These are phyloP conservation scores for Lactarius hengduanensis DNA, from an alignment of 768 basidiomycete species.

Conservation along the genomic window DNA sequence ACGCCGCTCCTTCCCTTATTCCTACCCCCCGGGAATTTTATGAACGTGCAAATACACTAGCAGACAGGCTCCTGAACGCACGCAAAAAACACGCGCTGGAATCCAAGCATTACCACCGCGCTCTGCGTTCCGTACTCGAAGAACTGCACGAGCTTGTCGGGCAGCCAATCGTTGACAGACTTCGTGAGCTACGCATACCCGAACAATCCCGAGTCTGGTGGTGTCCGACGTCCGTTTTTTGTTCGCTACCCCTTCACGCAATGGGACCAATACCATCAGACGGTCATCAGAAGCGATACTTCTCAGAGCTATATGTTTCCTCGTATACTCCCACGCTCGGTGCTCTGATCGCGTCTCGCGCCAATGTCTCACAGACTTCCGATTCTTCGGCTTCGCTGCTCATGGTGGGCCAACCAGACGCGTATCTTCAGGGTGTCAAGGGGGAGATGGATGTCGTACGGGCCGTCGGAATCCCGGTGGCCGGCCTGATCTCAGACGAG, in stretches of 20 bases:
- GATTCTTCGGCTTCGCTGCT: slow-evolving; percentile 9
- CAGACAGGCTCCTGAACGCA: neutral
- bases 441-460: slow-evolving; percentile 3
- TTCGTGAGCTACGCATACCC: slow-evolving; percentile 4
- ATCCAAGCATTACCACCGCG: neutral
- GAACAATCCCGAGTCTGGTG: slow-evolving; percentile 18
- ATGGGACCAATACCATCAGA: slow-evolving; percentile 10
- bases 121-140: slow-evolving; percentile 7
- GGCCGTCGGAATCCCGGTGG: neutral
- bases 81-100: neutral
- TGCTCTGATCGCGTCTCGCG: slow-evolving; percentile 19
- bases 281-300: neutral
- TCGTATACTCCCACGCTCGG: slow-evolving; percentile 25
- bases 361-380: neutral
- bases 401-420: slow-evolving; percentile 9
- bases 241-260: slow-evolving; percentile 25
- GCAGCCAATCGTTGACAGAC: slow-evolving; percentile 4
- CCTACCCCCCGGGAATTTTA: slow-evolving; percentile 9
- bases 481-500: slow-evolving; percentile 1
- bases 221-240: slow-evolving; percentile 23
- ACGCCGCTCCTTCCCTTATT: slow-evolving; percentile 6
- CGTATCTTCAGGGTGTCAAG: slow-evolving; percentile 1
- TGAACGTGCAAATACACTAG: neutral
- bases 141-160: slow-evolving; percentile 15
- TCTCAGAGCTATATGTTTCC: slow-evolving; percentile 18